Evolutionary conservation across 441 rosid genomes (phyloP).

Genomic region (Arabidopsis hybrid): DNA sequence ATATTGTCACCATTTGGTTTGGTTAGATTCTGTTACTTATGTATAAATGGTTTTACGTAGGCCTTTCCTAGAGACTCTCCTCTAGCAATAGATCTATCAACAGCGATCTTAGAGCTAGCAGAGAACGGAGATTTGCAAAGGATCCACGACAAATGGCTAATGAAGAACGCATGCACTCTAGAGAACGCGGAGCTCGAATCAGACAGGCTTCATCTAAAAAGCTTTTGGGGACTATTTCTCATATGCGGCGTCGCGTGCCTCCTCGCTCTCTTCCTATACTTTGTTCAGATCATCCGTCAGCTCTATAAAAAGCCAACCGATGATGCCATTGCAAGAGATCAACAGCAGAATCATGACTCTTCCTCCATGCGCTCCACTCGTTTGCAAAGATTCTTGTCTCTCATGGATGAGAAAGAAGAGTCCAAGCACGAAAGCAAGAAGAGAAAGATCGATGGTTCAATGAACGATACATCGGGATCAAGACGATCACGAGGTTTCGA

Average conservation of each 20-base stretch:
- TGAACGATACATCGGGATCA: slow-evolving; percentile 47
- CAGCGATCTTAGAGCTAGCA: slow-evolving; percentile 77
- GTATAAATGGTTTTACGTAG: slow-evolving; percentile 42
- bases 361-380: slow-evolving; percentile 49
- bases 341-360: slow-evolving; percentile 13
- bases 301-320: slow-evolving; percentile 42
- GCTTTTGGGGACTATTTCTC: slow-evolving; percentile 92
- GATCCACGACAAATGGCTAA: slow-evolving; percentile 93
- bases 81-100: slow-evolving; percentile 78
- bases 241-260: slow-evolving; percentile 78
- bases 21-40: not conserved
- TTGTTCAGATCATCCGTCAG: slow-evolving; percentile 55
- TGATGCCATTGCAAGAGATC: slow-evolving; percentile 48
- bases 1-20: not conserved
- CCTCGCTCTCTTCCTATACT: slow-evolving; percentile 67
- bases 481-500: slow-evolving; percentile 45
- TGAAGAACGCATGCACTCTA: slow-evolving; percentile 65
- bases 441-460: slow-evolving; percentile 59
- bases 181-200: slow-evolving; percentile 73
- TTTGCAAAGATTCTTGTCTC: slow-evolving; percentile 62
- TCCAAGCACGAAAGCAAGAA: slow-evolving; percentile 56
- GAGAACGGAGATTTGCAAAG: slow-evolving; percentile 93
- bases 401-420: slow-evolving; percentile 81
- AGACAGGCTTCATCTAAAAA: slow-evolving; percentile 68
- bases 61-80: slow-evolving; percentile 94